Conservation (phyloP, 148 eudicot genomes). For the Nyssa sinensis region DNA sequence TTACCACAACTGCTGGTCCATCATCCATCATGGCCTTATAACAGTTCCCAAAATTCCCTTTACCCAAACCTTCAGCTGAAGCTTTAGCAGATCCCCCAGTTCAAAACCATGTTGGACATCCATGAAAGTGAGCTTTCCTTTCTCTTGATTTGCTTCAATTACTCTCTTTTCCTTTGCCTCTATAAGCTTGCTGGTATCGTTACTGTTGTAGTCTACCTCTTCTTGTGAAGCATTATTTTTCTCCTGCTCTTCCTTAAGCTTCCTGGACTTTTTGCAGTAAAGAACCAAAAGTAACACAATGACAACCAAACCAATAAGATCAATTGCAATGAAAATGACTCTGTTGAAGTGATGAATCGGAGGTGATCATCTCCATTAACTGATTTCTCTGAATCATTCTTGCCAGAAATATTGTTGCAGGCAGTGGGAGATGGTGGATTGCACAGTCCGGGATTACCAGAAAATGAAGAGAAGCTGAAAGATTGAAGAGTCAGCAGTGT, state of each 20-base stretch:
- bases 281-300: slow-evolving; percentile 21
- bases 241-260: slow-evolving; percentile 13
- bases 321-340: slow-evolving; percentile 19
- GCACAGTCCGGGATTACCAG: slow-evolving; percentile 21
- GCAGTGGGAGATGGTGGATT: slow-evolving; percentile 23
- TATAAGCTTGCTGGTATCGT: not conserved
- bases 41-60: slow-evolving; percentile 41
- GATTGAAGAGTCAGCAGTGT: slow-evolving; percentile 23
- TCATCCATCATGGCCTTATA: slow-evolving; percentile 35
- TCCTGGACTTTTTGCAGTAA: slow-evolving; percentile 27
- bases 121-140: slow-evolving; percentile 23
- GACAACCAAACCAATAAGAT: slow-evolving; percentile 26
- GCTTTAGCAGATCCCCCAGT: slow-evolving; percentile 37
- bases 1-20: slow-evolving; percentile 37
- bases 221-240: not conserved
- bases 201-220: not conserved
- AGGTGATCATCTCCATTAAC: not conserved
- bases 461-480: slow-evolving; percentile 20
- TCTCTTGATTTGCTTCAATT: slow-evolving; percentile 8
- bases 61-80: slow-evolving; percentile 46
- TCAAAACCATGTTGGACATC: slow-evolving; percentile 23
- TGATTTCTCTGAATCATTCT: not conserved
- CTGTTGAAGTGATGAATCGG: not conserved
- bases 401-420: too few species aligned
- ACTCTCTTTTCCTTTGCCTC: not conserved